These are phyloP conservation scores for Penicillium polonicum DNA, from an alignment of 2,329 filamentous ascomycete genomes.

Conservation along the genomic window DNA sequence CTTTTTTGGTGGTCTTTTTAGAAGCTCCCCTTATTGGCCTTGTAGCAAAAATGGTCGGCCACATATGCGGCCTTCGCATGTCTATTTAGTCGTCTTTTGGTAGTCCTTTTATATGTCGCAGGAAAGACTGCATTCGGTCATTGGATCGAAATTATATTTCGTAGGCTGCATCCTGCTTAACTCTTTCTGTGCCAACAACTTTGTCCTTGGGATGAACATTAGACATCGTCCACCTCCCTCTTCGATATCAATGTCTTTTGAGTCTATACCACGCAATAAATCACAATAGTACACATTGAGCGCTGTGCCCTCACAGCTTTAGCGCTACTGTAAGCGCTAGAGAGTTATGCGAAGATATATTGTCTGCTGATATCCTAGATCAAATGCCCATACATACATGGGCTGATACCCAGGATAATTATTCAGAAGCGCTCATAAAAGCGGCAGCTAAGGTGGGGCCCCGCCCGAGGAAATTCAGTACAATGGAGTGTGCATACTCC, in stretches of 20 bases:
- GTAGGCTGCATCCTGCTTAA: no score
- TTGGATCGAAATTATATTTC: no score
- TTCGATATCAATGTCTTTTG: no score
- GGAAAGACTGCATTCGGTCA: no score
- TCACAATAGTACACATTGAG: neutral
- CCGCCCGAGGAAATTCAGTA: neutral
- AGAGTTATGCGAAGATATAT: neutral
- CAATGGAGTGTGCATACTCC: neutral
- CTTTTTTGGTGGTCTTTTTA: neutral
- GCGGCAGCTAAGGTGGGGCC: constrained; percentile 1
- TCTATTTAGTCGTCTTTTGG: no score
- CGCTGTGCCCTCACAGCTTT: neutral
- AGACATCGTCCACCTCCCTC: no score
- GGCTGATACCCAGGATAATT: neutral
- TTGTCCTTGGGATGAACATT: no score
- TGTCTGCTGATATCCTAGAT: neutral
- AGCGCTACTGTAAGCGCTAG: neutral
- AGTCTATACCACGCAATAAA: neutral
- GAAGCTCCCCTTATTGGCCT: no score
- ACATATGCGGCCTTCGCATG: no score
- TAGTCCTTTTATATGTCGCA: no score
- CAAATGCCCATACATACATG: neutral
- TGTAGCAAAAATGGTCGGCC: neutral
- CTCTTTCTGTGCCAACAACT: no score
- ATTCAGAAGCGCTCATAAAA: constrained; percentile 1